Percentiles rank a stretch among this genome's conserved stretches.
These are phyloP conservation scores for Cyberlindnera galapagoensis DNA, from an alignment of 805 yeast species.

Conservation along the genomic window DNA sequence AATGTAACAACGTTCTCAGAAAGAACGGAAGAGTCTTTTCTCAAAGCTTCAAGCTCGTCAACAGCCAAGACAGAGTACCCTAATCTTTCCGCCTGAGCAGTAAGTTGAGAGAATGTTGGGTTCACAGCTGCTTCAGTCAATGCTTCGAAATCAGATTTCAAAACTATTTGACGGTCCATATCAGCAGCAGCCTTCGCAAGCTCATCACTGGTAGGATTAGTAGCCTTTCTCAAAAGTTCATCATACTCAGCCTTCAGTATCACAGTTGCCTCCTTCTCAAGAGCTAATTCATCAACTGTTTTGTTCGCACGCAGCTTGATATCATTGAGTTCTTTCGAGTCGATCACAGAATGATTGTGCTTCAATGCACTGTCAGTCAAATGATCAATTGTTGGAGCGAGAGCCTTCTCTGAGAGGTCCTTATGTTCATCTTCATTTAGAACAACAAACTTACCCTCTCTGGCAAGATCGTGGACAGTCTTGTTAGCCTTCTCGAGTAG, in stretches of 20 bases:
- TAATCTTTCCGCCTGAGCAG: slow-evolving; percentile 11
- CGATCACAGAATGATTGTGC: slow-evolving; percentile 16
- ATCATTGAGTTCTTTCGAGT: slow-evolving; percentile 12
- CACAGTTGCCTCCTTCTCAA: slow-evolving; percentile 7
- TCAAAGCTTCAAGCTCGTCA: slow-evolving; percentile 5
- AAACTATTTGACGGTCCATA: slow-evolving; percentile 6
- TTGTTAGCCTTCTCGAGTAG: slow-evolving; percentile 16
- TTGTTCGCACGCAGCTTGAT: slow-evolving; percentile 11
- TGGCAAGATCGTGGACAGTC: slow-evolving; percentile 18
- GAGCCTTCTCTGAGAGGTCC: slow-evolving; percentile 16
- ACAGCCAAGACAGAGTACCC: slow-evolving; percentile 15
- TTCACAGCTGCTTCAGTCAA: slow-evolving; percentile 15
- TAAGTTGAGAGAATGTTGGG: slow-evolving; percentile 24
- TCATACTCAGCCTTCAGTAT: slow-evolving; percentile 6
- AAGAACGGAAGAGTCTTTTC: slow-evolving; percentile 2
- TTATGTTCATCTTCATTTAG: slow-evolving; percentile 9
- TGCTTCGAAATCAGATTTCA: slow-evolving; percentile 6
- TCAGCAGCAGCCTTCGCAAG: slow-evolving; percentile 1
- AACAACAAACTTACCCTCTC: slow-evolving; percentile 11
- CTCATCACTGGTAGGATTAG: slow-evolving; percentile 16
- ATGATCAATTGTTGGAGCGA: slow-evolving; percentile 18
- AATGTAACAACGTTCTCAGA: slow-evolving; percentile 3
- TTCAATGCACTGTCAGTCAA: slow-evolving; percentile 11
- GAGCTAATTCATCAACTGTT: slow-evolving; percentile 16
- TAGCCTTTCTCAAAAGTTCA: slow-evolving; percentile 12